Base-by-base conservation (phyloP, 179 eudicot genomes). In the Beta macrorhiza region DNA sequence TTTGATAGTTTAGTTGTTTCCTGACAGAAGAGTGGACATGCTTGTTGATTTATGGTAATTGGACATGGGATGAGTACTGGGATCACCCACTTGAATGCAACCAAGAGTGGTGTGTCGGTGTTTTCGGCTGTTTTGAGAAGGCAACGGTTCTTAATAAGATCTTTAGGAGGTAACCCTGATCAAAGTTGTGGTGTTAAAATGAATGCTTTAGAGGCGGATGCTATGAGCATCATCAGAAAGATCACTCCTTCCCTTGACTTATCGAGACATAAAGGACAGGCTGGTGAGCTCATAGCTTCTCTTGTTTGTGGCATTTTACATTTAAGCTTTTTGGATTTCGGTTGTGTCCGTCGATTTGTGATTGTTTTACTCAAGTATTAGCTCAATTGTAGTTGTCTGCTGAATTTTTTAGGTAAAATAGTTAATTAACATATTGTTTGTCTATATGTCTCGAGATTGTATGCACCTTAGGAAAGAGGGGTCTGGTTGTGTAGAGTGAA, bases 231-330 rank as follows among this genome's bases (percentile, higher is more conserved):
- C 79, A 81, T 96, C 83, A 92, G 88, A 84, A 84, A 90, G 80
- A 94, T 96, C 51, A 90, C 97, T 85, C 97, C 93, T 37, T 25
- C 84, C 37, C 94, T 96, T 67, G 93, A 91, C 73, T 86, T 82
- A 65, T 78, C 87, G 65, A 86, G 89, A 84, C 89, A 96, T 80
- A 92, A 94, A 84, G 99, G 99, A 85, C 99, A 96, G 86, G 92
- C 99, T 79, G 99, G 99, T 96, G 72, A 90, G 86, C 58, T 81
- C 76, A 68, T 55, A 72, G 22, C 51, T 67, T 51, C 78, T 63
- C 63, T 72, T 51, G 16, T 56, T 69, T 22, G 12, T 65, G 15
- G 3, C 44, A 29, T 25, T 70, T 49, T 7, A 49, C 53, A 49
- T 49, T 49, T 49, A 55, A 74, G 22, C 78, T 25, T 67, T 53